A percentile compares a stretch with the other conserved stretches of the same genome.
phyloP scores from a whole-genome alignment of 768 basidiomycete genomes.

The Russula lepida region DNA sequence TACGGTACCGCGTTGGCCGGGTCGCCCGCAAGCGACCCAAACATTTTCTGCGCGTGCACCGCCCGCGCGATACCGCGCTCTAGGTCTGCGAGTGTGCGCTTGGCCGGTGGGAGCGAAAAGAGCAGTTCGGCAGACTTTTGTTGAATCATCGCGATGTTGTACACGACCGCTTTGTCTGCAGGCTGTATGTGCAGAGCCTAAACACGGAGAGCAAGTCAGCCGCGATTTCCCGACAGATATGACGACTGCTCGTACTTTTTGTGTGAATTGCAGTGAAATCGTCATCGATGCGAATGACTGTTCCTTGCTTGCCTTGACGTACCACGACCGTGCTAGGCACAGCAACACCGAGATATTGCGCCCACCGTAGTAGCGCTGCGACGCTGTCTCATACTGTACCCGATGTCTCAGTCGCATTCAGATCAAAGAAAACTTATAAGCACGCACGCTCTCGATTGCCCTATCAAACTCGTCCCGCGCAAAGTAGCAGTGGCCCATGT shows the following conservation, averaged over 20 bases:
- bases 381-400: conserved; percentile 89
- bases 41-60: conserved; percentile 77
- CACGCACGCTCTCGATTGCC: conserved; percentile 87
- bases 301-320: conserved; percentile 87
- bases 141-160: conserved; percentile 97
- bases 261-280: conserved; percentile 76
- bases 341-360: conserved; percentile 70
- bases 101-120: conserved; percentile 59
- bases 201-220: conserved; percentile 21
- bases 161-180: conserved; percentile 80
- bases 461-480: conserved; percentile 89
- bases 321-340: conserved; percentile 89
- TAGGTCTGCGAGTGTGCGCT: conserved; percentile 76
- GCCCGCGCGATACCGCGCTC: conserved; percentile 73
- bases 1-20: conserved; percentile 66
- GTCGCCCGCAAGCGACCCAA: conserved; percentile 75
- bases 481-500: conserved; percentile 96
- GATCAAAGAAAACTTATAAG: no score
- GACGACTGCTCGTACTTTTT: conserved; percentile 43
- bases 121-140: conserved; percentile 93
- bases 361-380: conserved; percentile 62
- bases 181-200: conserved; percentile 84
- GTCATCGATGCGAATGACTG: conserved; percentile 76
- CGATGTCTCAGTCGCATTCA: no score
- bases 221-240: conserved; percentile 27